phyloP scores from a whole-genome alignment of 768 basidiomycete species.

The Tubosaeta sp. region DNA sequence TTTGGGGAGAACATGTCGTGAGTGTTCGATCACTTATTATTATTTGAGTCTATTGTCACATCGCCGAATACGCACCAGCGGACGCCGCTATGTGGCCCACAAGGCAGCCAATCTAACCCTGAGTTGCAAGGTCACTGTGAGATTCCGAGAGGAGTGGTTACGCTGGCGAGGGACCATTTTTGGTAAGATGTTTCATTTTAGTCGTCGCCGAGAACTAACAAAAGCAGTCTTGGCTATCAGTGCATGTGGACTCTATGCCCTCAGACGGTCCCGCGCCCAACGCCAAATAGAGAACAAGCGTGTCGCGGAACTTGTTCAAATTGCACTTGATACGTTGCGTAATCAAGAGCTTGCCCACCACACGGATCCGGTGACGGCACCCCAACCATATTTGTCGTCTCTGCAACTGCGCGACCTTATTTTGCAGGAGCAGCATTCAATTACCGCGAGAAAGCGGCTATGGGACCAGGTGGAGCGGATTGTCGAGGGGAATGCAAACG shows the following conservation, averaged over 20 bases:
- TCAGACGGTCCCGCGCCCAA: conserved; percentile 39
- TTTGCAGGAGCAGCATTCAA: conserved; percentile 76
- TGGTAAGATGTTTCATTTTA: conserved; percentile 37
- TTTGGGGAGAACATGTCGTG: conserved; percentile 62
- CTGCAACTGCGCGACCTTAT: conserved; percentile 85
- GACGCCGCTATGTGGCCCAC: conserved; percentile 71
- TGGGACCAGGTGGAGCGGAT: conserved; percentile 83
- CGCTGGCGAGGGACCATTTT: conserved; percentile 63
- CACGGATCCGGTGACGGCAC: conserved; percentile 70
- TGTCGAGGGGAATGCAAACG: conserved; percentile 89
- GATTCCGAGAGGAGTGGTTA: conserved; percentile 60
- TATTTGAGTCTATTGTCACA: conserved; percentile 22
- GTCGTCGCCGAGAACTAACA: conserved; percentile 15
- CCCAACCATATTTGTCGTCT: conserved; percentile 77
- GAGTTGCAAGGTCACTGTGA: conserved; percentile 63
- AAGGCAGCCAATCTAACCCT: conserved; percentile 63
- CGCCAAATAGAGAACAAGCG: conserved; percentile 57
- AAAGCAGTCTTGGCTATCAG: conserved; percentile 27
- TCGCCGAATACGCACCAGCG: conserved; percentile 40
- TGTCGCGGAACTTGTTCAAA: conserved; percentile 70
- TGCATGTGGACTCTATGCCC: conserved; percentile 9
- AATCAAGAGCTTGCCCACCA: conserved; percentile 82
- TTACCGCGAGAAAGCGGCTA: conserved; percentile 55
- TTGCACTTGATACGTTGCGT: conserved; percentile 73
- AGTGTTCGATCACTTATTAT: conserved; percentile 33